phyloP scores from a whole-genome alignment of 306 rosid genomes.

The Gastrolobium villosum region DNA sequence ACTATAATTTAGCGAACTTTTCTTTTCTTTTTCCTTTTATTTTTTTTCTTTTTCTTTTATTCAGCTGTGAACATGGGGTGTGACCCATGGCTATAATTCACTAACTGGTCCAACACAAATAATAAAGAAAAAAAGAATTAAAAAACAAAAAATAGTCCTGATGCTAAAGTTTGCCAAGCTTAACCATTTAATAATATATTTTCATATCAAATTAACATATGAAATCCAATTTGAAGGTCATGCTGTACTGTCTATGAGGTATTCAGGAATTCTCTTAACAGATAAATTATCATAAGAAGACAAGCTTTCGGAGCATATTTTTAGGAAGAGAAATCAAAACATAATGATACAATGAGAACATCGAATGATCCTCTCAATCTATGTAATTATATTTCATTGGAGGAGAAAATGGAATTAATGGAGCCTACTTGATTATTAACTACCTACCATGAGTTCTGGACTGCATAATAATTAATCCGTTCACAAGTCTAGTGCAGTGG shows the following conservation, averaged over 20 bases:
- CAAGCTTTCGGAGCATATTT: neutral
- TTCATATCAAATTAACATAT: slow-evolving; percentile 16
- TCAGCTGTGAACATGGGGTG: neutral
- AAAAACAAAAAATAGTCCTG: neutral
- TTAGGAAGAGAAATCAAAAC: slow-evolving; percentile 2
- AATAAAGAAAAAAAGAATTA: neutral
- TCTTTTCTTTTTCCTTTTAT: neutral
- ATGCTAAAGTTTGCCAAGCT: neutral
- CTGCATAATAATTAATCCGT: slow-evolving; percentile 22
- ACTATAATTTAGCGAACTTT: neutral
- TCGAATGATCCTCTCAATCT: neutral
- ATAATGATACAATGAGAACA: neutral
- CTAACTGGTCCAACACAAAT: neutral
- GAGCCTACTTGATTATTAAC: neutral
- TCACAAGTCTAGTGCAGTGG: neutral
- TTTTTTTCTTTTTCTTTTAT: neutral
- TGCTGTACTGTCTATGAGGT: neutral
- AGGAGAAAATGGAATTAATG: slow-evolving; percentile 2
- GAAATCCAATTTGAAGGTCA: slow-evolving; percentile 3
- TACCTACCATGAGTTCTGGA: slow-evolving; percentile 7
- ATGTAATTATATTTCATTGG: neutral
- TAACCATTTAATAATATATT: slow-evolving; percentile 1
- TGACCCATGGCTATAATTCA: neutral
- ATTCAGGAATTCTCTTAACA: slow-evolving; percentile 14
- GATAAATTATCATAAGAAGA: neutral